These are phyloP conservation scores for Phytomonas sp. DNA, from an alignment of 208 protist genomes.

Conservation along the genomic window DNA sequence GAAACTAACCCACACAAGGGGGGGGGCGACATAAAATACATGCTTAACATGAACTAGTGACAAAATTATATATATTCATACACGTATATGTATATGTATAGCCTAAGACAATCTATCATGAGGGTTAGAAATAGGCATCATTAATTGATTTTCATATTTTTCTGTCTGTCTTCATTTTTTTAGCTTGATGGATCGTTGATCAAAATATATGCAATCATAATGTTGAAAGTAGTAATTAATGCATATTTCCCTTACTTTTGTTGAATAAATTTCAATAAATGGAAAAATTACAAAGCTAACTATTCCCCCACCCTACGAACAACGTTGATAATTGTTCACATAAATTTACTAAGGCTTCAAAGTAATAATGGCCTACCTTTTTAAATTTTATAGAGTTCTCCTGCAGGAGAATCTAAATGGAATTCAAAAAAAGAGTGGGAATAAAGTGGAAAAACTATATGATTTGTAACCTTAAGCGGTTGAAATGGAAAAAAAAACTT, in stretches of 20 bases:
- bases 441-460: neutral
- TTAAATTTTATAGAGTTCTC: neutral
- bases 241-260: neutral
- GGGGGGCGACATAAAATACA: neutral
- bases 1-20: neutral
- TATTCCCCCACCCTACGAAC: neutral
- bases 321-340: constrained; percentile 2
- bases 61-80: constrained; percentile 7
- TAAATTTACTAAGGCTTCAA: constrained; percentile 3
- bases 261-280: neutral
- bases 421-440: neutral
- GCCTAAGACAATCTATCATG: neutral
- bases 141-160: constrained; percentile 11
- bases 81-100: constrained; percentile 2
- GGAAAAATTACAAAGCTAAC: neutral
- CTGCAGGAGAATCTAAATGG: neutral
- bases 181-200: constrained; percentile 7
- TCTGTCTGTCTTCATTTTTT: constrained; percentile 9
- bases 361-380: neutral
- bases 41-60: neutral
- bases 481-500: neutral
- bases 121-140: constrained; percentile 4
- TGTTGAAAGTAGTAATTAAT: no score
- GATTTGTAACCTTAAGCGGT: neutral
- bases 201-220: neutral